phyloP scores from a whole-genome alignment of 2,329 filamentous ascomycete genomes.

The Allantophomopsis cytisporea region DNA sequence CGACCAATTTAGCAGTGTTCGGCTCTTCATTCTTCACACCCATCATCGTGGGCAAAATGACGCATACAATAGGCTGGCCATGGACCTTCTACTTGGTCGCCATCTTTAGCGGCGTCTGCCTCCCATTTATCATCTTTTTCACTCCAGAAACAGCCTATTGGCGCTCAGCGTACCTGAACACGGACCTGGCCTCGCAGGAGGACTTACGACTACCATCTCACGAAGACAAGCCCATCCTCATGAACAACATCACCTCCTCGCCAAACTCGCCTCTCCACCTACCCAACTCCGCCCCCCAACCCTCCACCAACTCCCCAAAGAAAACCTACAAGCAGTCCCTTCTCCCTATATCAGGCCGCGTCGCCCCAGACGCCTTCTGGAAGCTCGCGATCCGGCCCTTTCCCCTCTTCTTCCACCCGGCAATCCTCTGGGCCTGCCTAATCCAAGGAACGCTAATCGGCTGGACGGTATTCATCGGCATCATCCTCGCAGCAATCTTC shows the following conservation, averaged over 20 bases:
- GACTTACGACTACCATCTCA: conserved; percentile 3
- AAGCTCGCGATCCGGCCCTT: conserved; percentile 59
- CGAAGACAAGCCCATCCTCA: background rate
- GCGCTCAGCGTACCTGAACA: conserved; percentile 54
- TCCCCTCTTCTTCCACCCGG: conserved; percentile 71
- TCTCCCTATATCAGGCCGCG: conserved; percentile 65
- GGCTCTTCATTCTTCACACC: conserved; percentile 68
- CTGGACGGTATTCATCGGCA: conserved; percentile 88
- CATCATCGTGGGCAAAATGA: conserved; percentile 82
- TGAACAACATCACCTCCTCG: background rate
- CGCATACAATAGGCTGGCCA: conserved; percentile 59
- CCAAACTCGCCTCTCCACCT: background rate
- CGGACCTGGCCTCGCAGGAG: conserved; percentile 36
- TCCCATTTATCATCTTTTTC: conserved; percentile 63
- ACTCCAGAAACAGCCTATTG: conserved; percentile 76
- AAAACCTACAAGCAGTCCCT: conserved; percentile 44
- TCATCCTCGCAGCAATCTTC: conserved; percentile 72
- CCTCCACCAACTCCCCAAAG: conserved; percentile 23
- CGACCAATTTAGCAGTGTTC: conserved; percentile 58
- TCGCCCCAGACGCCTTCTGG: conserved; percentile 63
- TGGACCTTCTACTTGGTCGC: conserved; percentile 85
- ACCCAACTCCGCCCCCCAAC: background rate
- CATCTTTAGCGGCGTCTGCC: conserved; percentile 61
- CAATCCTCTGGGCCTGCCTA: conserved; percentile 66
- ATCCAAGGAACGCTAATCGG: conserved; percentile 86